Conservation (phyloP, 345 rosid species). For the Corchorus olitorius region DNA sequence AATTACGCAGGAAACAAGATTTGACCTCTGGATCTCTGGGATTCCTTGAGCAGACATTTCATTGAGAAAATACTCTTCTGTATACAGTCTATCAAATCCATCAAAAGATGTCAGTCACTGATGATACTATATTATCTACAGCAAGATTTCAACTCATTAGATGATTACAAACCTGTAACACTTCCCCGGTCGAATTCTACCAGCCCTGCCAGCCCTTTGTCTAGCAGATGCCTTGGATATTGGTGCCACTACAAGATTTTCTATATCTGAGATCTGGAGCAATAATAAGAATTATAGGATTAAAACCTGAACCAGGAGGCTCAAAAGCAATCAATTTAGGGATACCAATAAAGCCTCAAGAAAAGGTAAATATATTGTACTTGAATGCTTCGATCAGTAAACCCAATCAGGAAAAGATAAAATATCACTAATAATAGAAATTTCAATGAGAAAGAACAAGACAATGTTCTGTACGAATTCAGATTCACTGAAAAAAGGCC, state of each 20-base stretch:
- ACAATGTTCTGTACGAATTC: background rate
- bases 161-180: constrained; percentile 73
- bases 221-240: constrained; percentile 97
- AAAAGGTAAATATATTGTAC: background rate
- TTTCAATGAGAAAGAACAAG: background rate
- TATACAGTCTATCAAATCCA: constrained; percentile 62
- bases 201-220: constrained; percentile 98
- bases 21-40: constrained; percentile 96
- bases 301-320: too few species aligned
- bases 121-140: background rate
- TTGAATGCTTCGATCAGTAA: background rate
- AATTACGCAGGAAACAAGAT: constrained; percentile 83
- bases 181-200: constrained; percentile 92
- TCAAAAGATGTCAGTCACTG: constrained; percentile 16
- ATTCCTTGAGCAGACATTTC: constrained; percentile 87
- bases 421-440: background rate
- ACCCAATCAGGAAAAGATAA: background rate
- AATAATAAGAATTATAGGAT: constrained; percentile 11
- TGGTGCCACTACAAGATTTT: constrained; percentile 91
- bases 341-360: background rate
- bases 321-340: background rate
- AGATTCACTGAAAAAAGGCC: background rate
- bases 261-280: constrained; percentile 83
- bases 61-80: constrained; percentile 78
- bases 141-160: background rate